Percentiles rank a stretch among this genome's conserved stretches.
phyloP scores from a whole-genome alignment of 495 filamentous ascomycete genomes.

The Evansstolkia leycettana region DNA sequence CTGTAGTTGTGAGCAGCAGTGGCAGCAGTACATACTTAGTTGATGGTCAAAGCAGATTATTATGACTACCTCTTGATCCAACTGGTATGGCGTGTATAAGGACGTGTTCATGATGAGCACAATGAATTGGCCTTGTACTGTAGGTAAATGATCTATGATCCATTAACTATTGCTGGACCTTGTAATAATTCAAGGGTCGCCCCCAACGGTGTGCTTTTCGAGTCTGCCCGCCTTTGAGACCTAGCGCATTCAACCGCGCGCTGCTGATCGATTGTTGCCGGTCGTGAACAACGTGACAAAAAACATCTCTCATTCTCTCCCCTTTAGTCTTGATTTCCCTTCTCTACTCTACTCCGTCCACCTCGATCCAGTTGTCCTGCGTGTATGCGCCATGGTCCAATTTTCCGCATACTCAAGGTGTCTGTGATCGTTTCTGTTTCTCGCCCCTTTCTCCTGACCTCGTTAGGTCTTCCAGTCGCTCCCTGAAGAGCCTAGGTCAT shows the following conservation, averaged over 20 bases:
- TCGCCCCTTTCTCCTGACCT: constrained; percentile 1
- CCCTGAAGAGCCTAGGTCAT: too few relatives aligned
- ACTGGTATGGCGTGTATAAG: too few relatives aligned
- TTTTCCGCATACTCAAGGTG: constrained; percentile 14
- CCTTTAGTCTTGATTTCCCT: constrained; percentile 9
- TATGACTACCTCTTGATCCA: too few relatives aligned
- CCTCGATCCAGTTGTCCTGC: constrained; percentile 14
- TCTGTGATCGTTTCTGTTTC: constrained; percentile 12
- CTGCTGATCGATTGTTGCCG: constrained; percentile 1
- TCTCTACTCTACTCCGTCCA: constrained; percentile 7
- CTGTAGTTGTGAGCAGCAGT: too few relatives aligned
- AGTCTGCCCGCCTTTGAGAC: not conserved
- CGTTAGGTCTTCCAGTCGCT: not conserved
- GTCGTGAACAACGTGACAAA: constrained; percentile 7
- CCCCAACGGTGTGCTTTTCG: not conserved
- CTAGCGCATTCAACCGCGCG: not conserved
- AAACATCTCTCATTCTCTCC: constrained; percentile 4
- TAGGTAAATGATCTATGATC: too few relatives aligned
- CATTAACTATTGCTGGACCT: too few relatives aligned
- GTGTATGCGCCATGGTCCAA: constrained; percentile 20
- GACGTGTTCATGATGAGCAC: too few relatives aligned
- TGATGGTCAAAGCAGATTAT: too few relatives aligned
- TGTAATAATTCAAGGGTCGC: too few relatives aligned
- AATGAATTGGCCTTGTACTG: too few relatives aligned
- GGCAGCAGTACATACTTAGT: too few relatives aligned